A percentile compares a stretch with the other conserved stretches of the same genome.
These are phyloP conservation scores for Nicotiana knightiana DNA, from an alignment of 257 asterid species.

Conservation along the genomic window DNA sequence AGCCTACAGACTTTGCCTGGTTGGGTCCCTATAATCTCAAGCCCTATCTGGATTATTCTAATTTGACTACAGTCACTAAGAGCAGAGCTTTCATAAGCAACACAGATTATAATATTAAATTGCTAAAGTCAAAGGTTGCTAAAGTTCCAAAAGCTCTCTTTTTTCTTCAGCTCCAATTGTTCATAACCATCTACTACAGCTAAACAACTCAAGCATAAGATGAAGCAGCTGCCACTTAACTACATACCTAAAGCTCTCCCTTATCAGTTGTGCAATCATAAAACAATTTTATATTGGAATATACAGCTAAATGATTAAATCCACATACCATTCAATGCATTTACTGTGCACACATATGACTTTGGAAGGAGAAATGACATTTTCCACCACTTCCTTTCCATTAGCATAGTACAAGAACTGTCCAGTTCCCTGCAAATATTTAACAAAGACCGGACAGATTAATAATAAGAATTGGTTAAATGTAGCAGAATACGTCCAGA, in stretches of 20 bases:
- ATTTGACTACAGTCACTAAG: background rate
- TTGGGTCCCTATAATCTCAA: background rate
- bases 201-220: background rate
- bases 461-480: background rate
- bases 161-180: background rate
- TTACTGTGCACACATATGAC: constrained; percentile 58
- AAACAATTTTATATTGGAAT: background rate
- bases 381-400: constrained; percentile 60
- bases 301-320: constrained; percentile 4
- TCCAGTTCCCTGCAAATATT: constrained; percentile 60
- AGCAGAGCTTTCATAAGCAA: background rate
- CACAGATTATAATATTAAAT: background rate
- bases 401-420: constrained; percentile 54
- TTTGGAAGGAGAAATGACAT: constrained; percentile 29
- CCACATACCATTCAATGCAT: constrained; percentile 82
- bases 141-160: background rate
- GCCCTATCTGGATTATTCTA: background rate
- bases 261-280: background rate
- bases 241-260: background rate
- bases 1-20: background rate
- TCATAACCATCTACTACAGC: background rate
- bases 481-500: background rate
- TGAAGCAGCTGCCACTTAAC: background rate
- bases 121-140: background rate
- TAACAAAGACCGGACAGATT: constrained; percentile 15